Evolutionary conservation across 176 grass and related monocot genomes (phyloP), one percentile per base, ranked within the genome.

Genomic region (Ananas comosus): DNA sequence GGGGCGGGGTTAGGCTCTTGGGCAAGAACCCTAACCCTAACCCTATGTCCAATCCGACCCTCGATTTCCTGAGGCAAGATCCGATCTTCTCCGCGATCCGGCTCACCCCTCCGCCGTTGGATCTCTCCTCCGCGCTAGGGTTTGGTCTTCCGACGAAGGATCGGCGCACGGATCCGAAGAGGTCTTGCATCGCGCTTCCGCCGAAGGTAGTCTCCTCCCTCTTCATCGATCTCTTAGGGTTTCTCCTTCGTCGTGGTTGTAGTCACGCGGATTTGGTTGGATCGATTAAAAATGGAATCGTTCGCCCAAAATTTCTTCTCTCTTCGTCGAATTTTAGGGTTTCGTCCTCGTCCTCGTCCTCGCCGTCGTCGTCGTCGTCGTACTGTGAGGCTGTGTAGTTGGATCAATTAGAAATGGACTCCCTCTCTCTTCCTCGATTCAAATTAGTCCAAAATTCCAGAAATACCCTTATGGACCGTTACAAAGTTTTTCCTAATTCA

Each of bases 81-180:
- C 87, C 83, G 66, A 86, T 84, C 65, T 82, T 80, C 14, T 86
- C 75, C 17, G 80, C 81, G 49, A 93, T 85, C 10, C 79, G 50
- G 9, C 88, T 79, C 3, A 47, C 63, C 12, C 75, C 65, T 9
- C 72, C 80, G 29, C 48, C 72, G 2, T 71, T 82, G 68, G 70
- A 71, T 9, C 81, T 54, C 10, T 64, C 75, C 1, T 81, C 72
- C 24, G 57, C 79, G 28, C 53, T 50, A 65, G 79, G 64, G 58
- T 83, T 85, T 63, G 89, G 54, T 48, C 82, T 84, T 67, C 90
- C 92, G 69, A 70, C 76, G 33, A 99, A 76, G 65, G 94, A 93
- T 50, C 86, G 76, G 66, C 94, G 81, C 59, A 99, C 94, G 51
- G 89, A 99, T 79, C 91, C 84, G 69, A 99, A 99, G 23, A 99